A percentile compares a stretch with the other conserved stretches of the same genome.
These are phyloP conservation scores for Aspergillus heteromorphus DNA, from an alignment of 495 filamentous ascomycete genomes.

Conservation along the genomic window DNA sequence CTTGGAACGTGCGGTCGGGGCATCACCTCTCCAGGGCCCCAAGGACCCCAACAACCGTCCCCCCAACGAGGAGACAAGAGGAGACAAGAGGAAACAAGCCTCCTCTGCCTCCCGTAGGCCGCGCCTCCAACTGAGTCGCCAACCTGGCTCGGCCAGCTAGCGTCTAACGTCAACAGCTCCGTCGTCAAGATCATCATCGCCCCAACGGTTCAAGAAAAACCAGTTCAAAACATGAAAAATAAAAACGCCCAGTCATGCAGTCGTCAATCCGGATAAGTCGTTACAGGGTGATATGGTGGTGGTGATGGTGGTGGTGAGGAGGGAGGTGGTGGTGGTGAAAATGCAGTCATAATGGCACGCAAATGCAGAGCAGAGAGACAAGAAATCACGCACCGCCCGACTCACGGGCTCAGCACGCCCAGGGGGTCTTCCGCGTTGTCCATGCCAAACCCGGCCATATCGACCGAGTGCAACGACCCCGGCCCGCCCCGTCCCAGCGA, in stretches of 20 bases:
- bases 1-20: not conserved
- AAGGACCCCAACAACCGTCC: not conserved
- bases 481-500: slow-evolving; percentile 42
- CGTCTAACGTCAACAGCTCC: slow-evolving; percentile 33
- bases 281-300: slow-evolving; percentile 32
- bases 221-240: slow-evolving; percentile 5
- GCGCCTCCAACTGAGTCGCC: slow-evolving; percentile 26
- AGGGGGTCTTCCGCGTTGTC: slow-evolving; percentile 37
- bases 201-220: slow-evolving; percentile 11
- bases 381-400: slow-evolving; percentile 11
- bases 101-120: slow-evolving; percentile 8
- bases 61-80: slow-evolving; percentile 4
- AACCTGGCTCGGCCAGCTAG: slow-evolving; percentile 38
- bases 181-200: slow-evolving; percentile 26
- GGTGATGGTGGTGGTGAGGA: too few species aligned
- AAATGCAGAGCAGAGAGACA: too few species aligned
- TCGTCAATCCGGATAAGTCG: slow-evolving; percentile 43
- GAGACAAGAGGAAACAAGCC: too few species aligned
- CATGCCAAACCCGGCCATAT: slow-evolving; percentile 45
- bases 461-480: slow-evolving; percentile 43
- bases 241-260: slow-evolving; percentile 46
- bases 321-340: too few species aligned
- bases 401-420: slow-evolving; percentile 37
- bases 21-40: not conserved
- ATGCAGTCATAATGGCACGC: slow-evolving; percentile 33